Evolutionary conservation across 495 filamentous ascomycete genomes (phyloP).

Genomic region (Penicillium angulare): DNA sequence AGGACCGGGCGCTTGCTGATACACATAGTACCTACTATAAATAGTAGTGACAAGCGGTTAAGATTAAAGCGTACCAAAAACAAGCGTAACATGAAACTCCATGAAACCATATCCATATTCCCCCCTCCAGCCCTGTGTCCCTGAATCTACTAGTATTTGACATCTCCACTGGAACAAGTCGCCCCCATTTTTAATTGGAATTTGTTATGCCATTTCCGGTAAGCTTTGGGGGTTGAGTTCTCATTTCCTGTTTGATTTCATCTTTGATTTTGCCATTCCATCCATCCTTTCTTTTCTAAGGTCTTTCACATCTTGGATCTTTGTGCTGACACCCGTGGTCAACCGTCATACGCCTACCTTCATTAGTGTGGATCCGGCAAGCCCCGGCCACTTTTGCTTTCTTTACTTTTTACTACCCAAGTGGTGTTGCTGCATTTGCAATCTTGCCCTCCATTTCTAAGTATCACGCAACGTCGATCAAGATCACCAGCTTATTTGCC

Average conservation of each 20-base stretch:
- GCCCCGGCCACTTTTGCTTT: background rate
- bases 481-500: background rate
- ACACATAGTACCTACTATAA: background rate
- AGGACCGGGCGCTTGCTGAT: background rate
- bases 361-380: slow-evolving; percentile 2
- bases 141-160: no score
- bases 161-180: no score
- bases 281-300: background rate
- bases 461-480: background rate
- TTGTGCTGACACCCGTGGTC: background rate
- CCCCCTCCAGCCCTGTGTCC: no score
- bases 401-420: background rate
- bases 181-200: slow-evolving; percentile 27
- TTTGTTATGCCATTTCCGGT: slow-evolving; percentile 10
- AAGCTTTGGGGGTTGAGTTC: slow-evolving; percentile 10
- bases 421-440: no score
- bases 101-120: no score
- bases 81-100: no score
- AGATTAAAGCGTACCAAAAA: no score
- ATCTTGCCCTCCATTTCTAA: no score
- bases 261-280: slow-evolving; percentile 4
- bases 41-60: no score
- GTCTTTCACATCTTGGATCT: background rate
- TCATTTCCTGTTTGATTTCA: slow-evolving; percentile 12
- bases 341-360: background rate